A percentile compares a stretch with the other conserved stretches of the same genome.
Evolutionary conservation across 2,329 filamentous ascomycete species (phyloP).

Genomic region (Trichoderma oligosporum): DNA sequence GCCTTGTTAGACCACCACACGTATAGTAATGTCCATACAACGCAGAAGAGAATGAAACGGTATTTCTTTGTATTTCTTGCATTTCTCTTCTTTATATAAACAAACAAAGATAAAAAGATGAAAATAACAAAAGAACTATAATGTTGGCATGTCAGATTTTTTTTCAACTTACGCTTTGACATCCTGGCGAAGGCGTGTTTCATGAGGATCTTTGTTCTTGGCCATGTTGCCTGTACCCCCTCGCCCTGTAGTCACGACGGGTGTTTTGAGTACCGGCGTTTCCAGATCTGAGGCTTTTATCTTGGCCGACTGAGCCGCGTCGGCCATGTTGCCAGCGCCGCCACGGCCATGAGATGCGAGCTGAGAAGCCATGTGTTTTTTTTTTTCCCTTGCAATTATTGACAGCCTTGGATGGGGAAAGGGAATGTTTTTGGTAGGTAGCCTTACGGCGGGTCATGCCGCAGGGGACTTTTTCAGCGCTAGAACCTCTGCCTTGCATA

Average conservation of each 20-base stretch:
- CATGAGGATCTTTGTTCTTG: constrained; percentile 62
- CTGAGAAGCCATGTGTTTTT: constrained; percentile 32
- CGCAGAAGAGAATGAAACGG: too few species aligned
- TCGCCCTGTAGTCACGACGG: constrained; percentile 84
- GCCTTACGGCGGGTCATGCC: constrained; percentile 15
- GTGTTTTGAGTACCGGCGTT: constrained; percentile 77
- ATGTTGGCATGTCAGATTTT: not conserved
- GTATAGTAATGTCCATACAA: too few species aligned
- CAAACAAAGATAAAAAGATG: not conserved
- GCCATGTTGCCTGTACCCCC: constrained; percentile 89
- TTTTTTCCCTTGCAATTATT: not conserved
- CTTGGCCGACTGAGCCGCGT: constrained; percentile 49
- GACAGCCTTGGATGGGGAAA: not conserved
- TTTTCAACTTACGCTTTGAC: constrained; percentile 61
- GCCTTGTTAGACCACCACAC: constrained; percentile 16
- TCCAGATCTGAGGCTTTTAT: constrained; percentile 62
- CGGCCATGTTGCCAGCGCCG: constrained; percentile 71
- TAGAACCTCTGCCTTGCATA: not conserved
- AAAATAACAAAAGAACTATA: not conserved
- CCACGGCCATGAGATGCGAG: constrained; percentile 69
- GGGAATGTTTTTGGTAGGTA: constrained; percentile 7
- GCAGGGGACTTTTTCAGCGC: constrained; percentile 14
- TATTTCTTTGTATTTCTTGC: too few species aligned
- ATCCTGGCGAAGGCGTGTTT: constrained; percentile 78
- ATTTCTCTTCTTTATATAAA: too few species aligned